Percentiles rank a stretch among this genome's conserved stretches.
Evolutionary conservation across 2,329 filamentous ascomycete genomes (phyloP).

Genomic region (Hypomyces rosellus): DNA sequence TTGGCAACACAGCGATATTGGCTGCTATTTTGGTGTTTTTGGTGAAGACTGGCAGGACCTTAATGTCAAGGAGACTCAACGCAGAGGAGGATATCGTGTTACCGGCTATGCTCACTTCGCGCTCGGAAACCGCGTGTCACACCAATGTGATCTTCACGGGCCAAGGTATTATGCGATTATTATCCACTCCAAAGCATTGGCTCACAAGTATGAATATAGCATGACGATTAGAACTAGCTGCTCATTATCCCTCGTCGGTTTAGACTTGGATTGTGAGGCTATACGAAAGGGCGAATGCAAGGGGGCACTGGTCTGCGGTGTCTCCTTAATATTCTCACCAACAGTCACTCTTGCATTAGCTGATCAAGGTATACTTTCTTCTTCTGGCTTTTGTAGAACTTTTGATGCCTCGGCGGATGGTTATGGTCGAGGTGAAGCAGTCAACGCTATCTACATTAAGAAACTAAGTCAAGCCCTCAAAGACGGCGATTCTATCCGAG

Average conservation of each 20-base stretch:
- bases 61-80: constrained; percentile 9
- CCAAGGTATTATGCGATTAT: neutral
- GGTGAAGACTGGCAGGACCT: constrained; percentile 12
- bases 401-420: constrained; percentile 30
- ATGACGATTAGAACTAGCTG: constrained; percentile 28
- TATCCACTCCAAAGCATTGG: no score
- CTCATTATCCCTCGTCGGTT: constrained; percentile 21
- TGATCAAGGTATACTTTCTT: constrained; percentile 10
- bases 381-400: constrained; percentile 21
- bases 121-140: constrained; percentile 24
- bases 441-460: constrained; percentile 33
- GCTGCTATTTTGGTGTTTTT: constrained; percentile 13
- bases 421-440: constrained; percentile 38
- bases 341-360: constrained; percentile 10
- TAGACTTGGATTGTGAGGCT: constrained; percentile 22
- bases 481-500: constrained; percentile 32
- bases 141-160: constrained; percentile 23
- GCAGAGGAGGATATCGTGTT: constrained; percentile 13
- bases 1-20: constrained; percentile 3
- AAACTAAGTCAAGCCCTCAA: constrained; percentile 32
- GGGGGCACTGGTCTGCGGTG: constrained; percentile 20
- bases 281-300: constrained; percentile 18
- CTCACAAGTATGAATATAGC: constrained; percentile 1
- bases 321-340: constrained; percentile 16
- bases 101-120: constrained; percentile 21